phyloP scores from a whole-genome alignment of 1,139 yeast genomes.

The Debaryomyces fabryi region DNA sequence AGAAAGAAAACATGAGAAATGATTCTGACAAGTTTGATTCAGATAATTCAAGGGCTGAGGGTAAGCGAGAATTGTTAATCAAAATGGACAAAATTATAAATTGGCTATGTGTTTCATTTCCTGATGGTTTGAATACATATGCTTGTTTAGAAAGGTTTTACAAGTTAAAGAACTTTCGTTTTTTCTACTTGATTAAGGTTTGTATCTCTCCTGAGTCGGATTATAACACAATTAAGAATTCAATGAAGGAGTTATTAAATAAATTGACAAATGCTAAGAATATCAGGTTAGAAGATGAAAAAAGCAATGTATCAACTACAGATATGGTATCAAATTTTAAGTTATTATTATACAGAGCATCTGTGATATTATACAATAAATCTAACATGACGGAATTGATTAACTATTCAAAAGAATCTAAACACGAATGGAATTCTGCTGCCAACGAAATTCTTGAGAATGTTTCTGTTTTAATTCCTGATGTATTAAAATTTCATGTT shows the following conservation, averaged over 20 bases:
- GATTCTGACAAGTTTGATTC: slow-evolving; percentile 24
- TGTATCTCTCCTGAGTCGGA: slow-evolving; percentile 63
- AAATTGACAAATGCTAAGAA: slow-evolving; percentile 56
- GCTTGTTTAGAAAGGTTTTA: slow-evolving; percentile 55
- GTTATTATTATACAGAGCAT: slow-evolving; percentile 60
- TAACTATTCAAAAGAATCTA: slow-evolving; percentile 42
- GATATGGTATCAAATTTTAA: slow-evolving; percentile 57
- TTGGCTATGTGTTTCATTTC: slow-evolving; percentile 66
- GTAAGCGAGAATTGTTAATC: slow-evolving; percentile 21
- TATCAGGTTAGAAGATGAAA: slow-evolving; percentile 42
- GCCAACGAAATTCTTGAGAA: slow-evolving; percentile 60
- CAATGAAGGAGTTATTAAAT: slow-evolving; percentile 61
- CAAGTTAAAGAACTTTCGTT: slow-evolving; percentile 57
- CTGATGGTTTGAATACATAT: slow-evolving; percentile 51
- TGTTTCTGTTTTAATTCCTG: slow-evolving; percentile 65
- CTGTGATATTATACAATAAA: slow-evolving; percentile 65
- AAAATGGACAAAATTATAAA: slow-evolving; percentile 60
- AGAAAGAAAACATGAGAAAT: slow-evolving; percentile 34
- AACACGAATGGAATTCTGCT: slow-evolving; percentile 30
- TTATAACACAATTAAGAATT: slow-evolving; percentile 57
- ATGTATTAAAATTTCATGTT: slow-evolving; percentile 63
- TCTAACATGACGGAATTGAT: slow-evolving; percentile 63
- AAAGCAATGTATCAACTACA: slow-evolving; percentile 41
- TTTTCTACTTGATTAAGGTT: slow-evolving; percentile 54
- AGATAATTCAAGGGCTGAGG: slow-evolving; percentile 8